Conservation (phyloP, 768 basidiomycete genomes). For the Rubroboletus pulcherrimus region DNA sequence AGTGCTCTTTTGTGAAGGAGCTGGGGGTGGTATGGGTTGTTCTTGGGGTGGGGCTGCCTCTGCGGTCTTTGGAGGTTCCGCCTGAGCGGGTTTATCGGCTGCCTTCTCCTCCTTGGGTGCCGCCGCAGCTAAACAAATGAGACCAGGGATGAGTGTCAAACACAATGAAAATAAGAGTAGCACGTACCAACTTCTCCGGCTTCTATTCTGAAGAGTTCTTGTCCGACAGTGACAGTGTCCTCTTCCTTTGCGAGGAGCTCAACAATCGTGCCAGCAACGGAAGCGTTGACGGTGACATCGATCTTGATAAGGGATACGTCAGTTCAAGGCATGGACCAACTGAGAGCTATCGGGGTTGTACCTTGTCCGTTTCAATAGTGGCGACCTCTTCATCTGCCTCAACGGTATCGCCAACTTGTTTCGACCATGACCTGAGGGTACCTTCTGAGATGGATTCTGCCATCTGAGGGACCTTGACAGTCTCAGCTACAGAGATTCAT, state of each 20-base stretch:
- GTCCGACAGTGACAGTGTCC: slow-evolving; percentile 90
- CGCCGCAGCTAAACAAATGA: slow-evolving; percentile 23
- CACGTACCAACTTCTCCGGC: slow-evolving; percentile 62
- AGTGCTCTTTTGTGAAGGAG: slow-evolving; percentile 35
- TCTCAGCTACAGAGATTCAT: slow-evolving; percentile 57
- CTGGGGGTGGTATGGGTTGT: slow-evolving; percentile 44
- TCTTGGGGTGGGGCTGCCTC: slow-evolving; percentile 45
- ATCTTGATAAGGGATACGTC: slow-evolving; percentile 51
- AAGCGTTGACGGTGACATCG: slow-evolving; percentile 95
- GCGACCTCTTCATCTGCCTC: slow-evolving; percentile 93
- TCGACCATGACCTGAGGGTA: slow-evolving; percentile 91
- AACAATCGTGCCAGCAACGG: slow-evolving; percentile 80
- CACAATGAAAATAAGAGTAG: background rate
- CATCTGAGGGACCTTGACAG: slow-evolving; percentile 95
- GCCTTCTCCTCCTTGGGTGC: slow-evolving; percentile 25
- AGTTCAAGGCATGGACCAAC: background rate
- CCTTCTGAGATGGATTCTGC: slow-evolving; percentile 98
- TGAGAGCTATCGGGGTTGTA: slow-evolving; percentile 23
- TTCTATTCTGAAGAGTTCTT: slow-evolving; percentile 90
- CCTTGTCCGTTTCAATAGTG: slow-evolving; percentile 99
- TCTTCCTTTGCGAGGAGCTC: slow-evolving; percentile 88
- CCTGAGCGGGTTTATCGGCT: slow-evolving; percentile 24
- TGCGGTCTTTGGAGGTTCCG: slow-evolving; percentile 31
- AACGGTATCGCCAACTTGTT: slow-evolving; percentile 89
- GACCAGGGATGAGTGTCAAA: background rate